Base-by-base conservation (phyloP, 2,329 filamentous ascomycete genomes). In the Aureobasidium sp. region DNA sequence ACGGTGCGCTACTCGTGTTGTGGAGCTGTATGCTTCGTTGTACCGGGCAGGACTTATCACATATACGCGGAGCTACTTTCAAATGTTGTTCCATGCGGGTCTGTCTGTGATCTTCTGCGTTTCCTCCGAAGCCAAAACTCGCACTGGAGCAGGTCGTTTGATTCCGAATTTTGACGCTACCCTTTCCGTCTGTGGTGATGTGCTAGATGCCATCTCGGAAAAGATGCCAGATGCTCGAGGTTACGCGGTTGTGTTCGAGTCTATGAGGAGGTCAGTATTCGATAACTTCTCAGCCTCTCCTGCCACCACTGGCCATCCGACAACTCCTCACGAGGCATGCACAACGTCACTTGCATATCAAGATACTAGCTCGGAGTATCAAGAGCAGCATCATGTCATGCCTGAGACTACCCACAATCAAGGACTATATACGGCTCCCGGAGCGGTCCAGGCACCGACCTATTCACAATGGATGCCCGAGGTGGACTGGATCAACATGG, bases 51-150 rank as follows among this genome's bases (percentile, higher is more conserved):
- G 68, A 2, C 68, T 71, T 13, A 76, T 79, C 39, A 78, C 75
- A 0, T 77, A 74, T 60, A 79, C 78, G 0, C 69, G 77, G n/a
- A 78, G 75, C 49, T 80, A 80, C 63, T 80, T 80, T 32, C 78
- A 80, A 54, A 74, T 76, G 50, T 73, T 80, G 3, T 79, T 79
- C 50, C 77, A 77, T 0, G 76, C 77, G 3, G 78, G 77, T 0
- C 62, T 80, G 0, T 16, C 37, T 3, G 39, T 55, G 3, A 44
- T 55, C 3, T 55, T 55, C 27, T 55, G 52, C 37, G 52, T 55
- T 25, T 55, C 52, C 25, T 55, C 37, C 7, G 52, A 55, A 7
- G 52, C 52, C 41, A 29, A 34, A 5, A 42, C 16, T 15, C 52
- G 52, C 39, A 55, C 25, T 4, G 52, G 52, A 15, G 52, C 39